phyloP scores from a whole-genome alignment of 2,329 filamentous ascomycete genomes.

The Microdochium paspali region DNA sequence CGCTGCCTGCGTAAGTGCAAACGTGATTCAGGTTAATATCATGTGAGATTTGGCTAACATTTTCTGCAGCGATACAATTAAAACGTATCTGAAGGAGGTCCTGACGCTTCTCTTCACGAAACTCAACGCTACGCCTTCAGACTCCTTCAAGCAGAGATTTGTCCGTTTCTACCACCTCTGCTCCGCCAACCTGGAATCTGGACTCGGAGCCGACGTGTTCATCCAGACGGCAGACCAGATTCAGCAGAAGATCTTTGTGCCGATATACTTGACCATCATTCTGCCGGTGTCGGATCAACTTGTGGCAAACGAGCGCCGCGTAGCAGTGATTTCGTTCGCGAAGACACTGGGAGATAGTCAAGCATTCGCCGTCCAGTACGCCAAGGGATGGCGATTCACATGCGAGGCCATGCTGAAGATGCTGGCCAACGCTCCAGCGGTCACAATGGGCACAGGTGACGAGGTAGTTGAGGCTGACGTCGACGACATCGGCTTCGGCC shows the following conservation, averaged over 20 bases:
- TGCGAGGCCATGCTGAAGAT: constrained; percentile 84
- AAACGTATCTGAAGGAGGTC: constrained; percentile 71
- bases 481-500: constrained; percentile 89
- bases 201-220: constrained; percentile 89
- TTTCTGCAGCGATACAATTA: constrained; percentile 45
- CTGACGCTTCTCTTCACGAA: constrained; percentile 74
- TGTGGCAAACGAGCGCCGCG: constrained; percentile 82
- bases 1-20: constrained; percentile 61
- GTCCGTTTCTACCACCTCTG: constrained; percentile 92
- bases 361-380: constrained; percentile 72
- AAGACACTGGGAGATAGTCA: constrained; percentile 83
- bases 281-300: constrained; percentile 85
- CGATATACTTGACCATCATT: constrained; percentile 79
- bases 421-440: constrained; percentile 73
- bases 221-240: constrained; percentile 75
- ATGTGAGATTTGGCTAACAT: constrained; percentile 1
- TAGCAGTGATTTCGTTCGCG: constrained; percentile 84
- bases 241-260: constrained; percentile 70
- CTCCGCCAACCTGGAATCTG: constrained; percentile 65
- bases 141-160: constrained; percentile 79
- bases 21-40: neutral
- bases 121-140: constrained; percentile 58
- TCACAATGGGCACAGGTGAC: constrained; percentile 55
- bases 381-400: constrained; percentile 85
- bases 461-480: constrained; percentile 85